phyloP scores from a whole-genome alignment of 2,329 filamentous ascomycete species.

The Ophiostoma quercus region DNA sequence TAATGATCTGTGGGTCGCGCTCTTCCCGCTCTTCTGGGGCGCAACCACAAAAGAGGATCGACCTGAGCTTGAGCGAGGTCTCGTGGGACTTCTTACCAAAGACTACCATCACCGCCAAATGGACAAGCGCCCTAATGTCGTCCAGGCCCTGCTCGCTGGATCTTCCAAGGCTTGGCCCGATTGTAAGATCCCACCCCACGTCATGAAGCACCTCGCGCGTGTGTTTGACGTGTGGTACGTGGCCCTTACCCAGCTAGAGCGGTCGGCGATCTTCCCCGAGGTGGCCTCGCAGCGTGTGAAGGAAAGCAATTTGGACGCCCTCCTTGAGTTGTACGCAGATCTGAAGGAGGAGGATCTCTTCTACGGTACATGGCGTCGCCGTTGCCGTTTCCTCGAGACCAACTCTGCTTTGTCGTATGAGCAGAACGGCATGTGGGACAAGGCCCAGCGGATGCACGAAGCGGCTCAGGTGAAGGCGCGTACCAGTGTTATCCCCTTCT shows the following conservation, averaged over 20 bases:
- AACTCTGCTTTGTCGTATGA: constrained; percentile 97
- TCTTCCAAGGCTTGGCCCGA: constrained; percentile 77
- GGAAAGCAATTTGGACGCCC: constrained; percentile 90
- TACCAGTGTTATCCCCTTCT: constrained; percentile 93
- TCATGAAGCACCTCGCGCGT: constrained; percentile 89
- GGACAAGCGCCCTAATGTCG: constrained; percentile 90
- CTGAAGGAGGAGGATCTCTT: constrained; percentile 95
- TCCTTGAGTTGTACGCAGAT: constrained; percentile 87
- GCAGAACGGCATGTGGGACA: constrained; percentile 99
- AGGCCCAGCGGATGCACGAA: constrained; percentile 95
- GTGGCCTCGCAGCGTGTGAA: constrained; percentile 78
- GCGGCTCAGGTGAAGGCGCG: constrained; percentile 94
- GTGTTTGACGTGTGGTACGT: constrained; percentile 98
- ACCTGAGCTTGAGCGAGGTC: constrained; percentile 79
- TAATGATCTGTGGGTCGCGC: constrained; percentile 80
- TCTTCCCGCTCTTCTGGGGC: constrained; percentile 94
- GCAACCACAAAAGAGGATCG: constrained; percentile 82
- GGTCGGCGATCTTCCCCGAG: constrained; percentile 75
- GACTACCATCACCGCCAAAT: constrained; percentile 94
- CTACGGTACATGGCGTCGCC: constrained; percentile 91
- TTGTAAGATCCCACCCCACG: constrained; percentile 90
- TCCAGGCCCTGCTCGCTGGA: constrained; percentile 85
- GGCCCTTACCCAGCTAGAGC: constrained; percentile 84
- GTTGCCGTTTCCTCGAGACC: constrained; percentile 94
- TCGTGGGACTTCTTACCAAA: constrained; percentile 86